Base-by-base conservation (phyloP, 768 basidiomycete genomes). In the Collybiopsis confluens region DNA sequence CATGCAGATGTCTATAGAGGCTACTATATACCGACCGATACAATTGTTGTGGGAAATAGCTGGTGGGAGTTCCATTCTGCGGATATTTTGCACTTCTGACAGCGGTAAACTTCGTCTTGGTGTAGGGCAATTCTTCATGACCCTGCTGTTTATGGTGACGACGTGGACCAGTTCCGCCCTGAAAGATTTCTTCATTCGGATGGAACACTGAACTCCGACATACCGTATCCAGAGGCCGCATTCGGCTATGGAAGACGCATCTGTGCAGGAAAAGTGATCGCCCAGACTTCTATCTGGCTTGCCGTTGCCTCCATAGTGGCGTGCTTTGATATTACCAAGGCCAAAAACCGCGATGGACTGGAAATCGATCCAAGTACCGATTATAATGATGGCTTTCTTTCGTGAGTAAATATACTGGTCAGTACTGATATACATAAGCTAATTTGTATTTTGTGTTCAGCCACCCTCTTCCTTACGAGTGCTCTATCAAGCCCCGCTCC, bases 151-250 rank as follows among this genome's bases (percentile, higher is more conserved):
- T 48, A 30, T 23, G 46, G 46, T 10, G 18, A 16, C 5, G 46
- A 68, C 38, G 64, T 68, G 13, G 53, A 60, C 16, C 40, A n/a
- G 11, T 68, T 68, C 52, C 57, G 57, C 23, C 67, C 67, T 10
- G 67, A 68, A 27, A 64, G 65, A 20, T 67, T 62, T 42, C 54
- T 62, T n/a, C 11, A 8, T 24, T n/a, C 38, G 13, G 35, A 62
- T 51, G 8, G 51, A 4, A 55, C 56, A 5, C 4, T 48, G 11
- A 35, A 48, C 21, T 28, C 26, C 26, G 18, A 48, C 4, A 28
- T 48, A 15, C 18, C 8, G 26, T 24, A 48, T 36, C 46, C 46
- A 5, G 46, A 48, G 26, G 21, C 21, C 5, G 27, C 30, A 11
- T 48, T 48, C 20, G 46, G 46, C 10, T 48, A 33, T 28, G 46